Evolutionary conservation across 352 stramenopile species (phyloP), one percentile per base, ranked within the genome.

Genomic region (Albugo laibachii): DNA sequence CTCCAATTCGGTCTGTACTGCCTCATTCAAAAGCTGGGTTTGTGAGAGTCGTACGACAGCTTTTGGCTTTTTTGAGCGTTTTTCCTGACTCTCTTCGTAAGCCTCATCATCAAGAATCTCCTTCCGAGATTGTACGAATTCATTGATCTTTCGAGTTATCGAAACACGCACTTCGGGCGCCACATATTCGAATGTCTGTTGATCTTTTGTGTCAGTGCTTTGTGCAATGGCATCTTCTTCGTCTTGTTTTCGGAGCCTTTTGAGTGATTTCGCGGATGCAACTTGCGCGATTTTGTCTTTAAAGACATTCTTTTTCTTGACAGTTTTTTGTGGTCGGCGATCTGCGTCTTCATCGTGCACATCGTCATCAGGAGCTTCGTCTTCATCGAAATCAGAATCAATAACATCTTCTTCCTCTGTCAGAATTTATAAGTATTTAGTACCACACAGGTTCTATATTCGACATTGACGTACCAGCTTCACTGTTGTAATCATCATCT

Each of bases 341-440:
- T 45, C 71, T 39, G 73, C 68, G 14, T 83, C 57, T 18, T 45
- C 66, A 50, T 83, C 65, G 42, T 87, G 74, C 13, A 89, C 52
- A 11, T 92, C 67, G 36, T 87, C 72, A 52, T 89, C 77, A 11
- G 77, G 77, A 27, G 56, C 53, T 65, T 93, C 80, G 41, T 84
- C 68, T 4, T 80, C 62, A 46, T 92, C 79, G 57, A 94, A 94
- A 53, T 94, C 81, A 46, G 71, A 80, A 54, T 94, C 81, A 13
- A 89, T 78, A 18, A 86, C 54, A 45, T 94, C 81, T 36, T 86
- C 79, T 52, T 94, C 78, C 69, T 92, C 81, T 87, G 46, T 47
- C 19, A 41, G 13, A 31, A 10, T n/a, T 43, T 21, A 41, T 34
- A 46, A 8, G 35, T n/a, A 31, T 14, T 47, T n/a, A 19, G 52